Conservation (phyloP, 1,139 yeast species). For the Yamadazyma trypodendri region DNA sequence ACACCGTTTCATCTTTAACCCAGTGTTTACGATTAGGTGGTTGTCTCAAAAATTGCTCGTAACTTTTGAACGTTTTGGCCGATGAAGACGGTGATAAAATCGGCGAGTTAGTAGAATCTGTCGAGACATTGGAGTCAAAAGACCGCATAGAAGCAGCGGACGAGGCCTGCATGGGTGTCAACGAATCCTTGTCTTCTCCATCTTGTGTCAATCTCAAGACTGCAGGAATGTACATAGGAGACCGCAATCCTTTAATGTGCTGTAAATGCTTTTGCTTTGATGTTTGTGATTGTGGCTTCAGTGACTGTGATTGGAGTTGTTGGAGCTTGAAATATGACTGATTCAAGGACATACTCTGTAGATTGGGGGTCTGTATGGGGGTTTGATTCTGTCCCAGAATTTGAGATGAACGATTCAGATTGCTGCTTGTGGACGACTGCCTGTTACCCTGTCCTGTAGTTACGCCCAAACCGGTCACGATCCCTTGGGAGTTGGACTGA, state of each 20-base stretch:
- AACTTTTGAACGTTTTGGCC: slow-evolving; percentile 14
- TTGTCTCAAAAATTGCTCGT: slow-evolving; percentile 31
- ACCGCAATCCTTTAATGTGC: slow-evolving; percentile 70
- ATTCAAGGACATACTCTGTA: slow-evolving; percentile 16
- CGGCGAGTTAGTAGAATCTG: slow-evolving; percentile 25
- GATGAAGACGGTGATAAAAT: slow-evolving; percentile 12
- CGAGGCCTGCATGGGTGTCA: slow-evolving; percentile 15
- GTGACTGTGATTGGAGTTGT: slow-evolving; percentile 6
- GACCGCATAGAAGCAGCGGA: slow-evolving; percentile 33
- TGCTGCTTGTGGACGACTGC: not conserved
- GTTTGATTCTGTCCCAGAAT: slow-evolving; percentile 4
- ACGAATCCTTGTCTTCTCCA: slow-evolving; percentile 9
- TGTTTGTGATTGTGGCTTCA: slow-evolving; percentile 6
- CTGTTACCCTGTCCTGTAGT: not conserved
- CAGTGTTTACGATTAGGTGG: slow-evolving; percentile 73
- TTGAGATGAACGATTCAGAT: slow-evolving; percentile 5
- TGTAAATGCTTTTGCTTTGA: slow-evolving; percentile 25
- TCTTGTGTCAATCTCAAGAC: slow-evolving; percentile 59
- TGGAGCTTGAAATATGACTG: slow-evolving; percentile 6
- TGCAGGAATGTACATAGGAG: slow-evolving; percentile 88
- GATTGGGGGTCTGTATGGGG: slow-evolving; percentile 4
- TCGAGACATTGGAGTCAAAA: slow-evolving; percentile 34
- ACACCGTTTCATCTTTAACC: slow-evolving; percentile 68
- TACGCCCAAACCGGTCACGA: not conserved
- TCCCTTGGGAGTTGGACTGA: not conserved